Evolutionary conservation across 202 grass and related monocot genomes (phyloP).

Genomic region (Panicum hallii): DNA sequence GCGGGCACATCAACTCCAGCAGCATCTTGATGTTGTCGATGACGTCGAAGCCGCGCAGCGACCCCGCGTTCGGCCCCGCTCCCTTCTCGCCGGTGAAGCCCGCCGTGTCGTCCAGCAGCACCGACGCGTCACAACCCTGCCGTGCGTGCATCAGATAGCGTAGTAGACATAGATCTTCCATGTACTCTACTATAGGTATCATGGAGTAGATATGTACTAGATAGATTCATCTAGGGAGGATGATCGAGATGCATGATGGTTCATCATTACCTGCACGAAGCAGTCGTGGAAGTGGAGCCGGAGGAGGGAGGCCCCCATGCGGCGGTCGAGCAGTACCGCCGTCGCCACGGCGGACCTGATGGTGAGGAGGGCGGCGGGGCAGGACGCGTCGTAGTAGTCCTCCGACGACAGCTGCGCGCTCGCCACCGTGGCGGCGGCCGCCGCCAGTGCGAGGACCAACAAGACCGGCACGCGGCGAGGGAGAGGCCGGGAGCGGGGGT

Average conservation of each 20-base stretch:
- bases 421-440: not conserved
- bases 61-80: slow-evolving; percentile 55
- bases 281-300: slow-evolving; percentile 93
- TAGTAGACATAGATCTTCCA: too few species aligned
- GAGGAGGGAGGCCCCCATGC: slow-evolving; percentile 72
- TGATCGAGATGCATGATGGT: too few species aligned
- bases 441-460: slow-evolving; percentile 7
- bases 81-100: slow-evolving; percentile 68
- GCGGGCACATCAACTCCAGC: slow-evolving; percentile 52
- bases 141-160: too few species aligned
- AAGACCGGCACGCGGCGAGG: not conserved
- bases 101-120: slow-evolving; percentile 62
- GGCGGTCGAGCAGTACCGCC: slow-evolving; percentile 47
- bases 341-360: slow-evolving; percentile 44
- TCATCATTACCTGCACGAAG: slow-evolving; percentile 48
- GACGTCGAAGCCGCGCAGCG: slow-evolving; percentile 62
- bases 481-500: not conserved
- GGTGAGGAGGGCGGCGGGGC: slow-evolving; percentile 54
- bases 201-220: too few species aligned
- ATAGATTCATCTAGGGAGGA: too few species aligned
- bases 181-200: too few species aligned
- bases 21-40: slow-evolving; percentile 61
- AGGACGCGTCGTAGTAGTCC: slow-evolving; percentile 63
- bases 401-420: slow-evolving; percentile 64
- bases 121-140: slow-evolving; percentile 63